These are phyloP conservation scores for Pseudofabraea citricarpa DNA, from an alignment of 2,329 filamentous ascomycete genomes.

Conservation along the genomic window DNA sequence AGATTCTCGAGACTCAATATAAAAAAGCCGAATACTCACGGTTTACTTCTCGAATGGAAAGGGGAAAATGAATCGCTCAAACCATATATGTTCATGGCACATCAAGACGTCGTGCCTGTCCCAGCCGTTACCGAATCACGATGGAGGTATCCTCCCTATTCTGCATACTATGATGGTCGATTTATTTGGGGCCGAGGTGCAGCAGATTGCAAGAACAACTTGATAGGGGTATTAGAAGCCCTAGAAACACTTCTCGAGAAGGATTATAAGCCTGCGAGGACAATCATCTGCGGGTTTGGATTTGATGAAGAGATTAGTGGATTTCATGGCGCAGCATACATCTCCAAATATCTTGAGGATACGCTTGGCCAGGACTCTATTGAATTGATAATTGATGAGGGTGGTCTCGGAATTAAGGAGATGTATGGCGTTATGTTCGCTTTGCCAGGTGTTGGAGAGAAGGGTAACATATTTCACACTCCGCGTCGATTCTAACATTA, in stretches of 20 bases:
- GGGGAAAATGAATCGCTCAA: constrained; percentile 49
- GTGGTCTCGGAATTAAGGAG: constrained; percentile 45
- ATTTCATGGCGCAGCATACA: constrained; percentile 47
- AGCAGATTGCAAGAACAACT: constrained; percentile 50
- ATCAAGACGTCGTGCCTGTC: constrained; percentile 53
- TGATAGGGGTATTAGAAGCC: constrained; percentile 47
- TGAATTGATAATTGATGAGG: constrained; percentile 59
- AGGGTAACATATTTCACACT: constrained; percentile 35
- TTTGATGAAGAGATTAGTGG: constrained; percentile 64
- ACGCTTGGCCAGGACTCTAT: constrained; percentile 54
- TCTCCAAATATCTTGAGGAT: constrained; percentile 44
- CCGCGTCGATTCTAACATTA: not conserved
- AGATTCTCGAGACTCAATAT: constrained; percentile 14
- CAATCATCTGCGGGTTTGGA: constrained; percentile 55
- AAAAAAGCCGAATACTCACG: constrained; percentile 54
- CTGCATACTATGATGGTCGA: constrained; percentile 46
- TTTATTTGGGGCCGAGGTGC: constrained; percentile 51
- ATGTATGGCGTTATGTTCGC: constrained; percentile 28
- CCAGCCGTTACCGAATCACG: constrained; percentile 30
- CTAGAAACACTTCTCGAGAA: constrained; percentile 48
- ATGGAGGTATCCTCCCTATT: constrained; percentile 51
- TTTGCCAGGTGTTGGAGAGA: constrained; percentile 56
- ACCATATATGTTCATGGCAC: constrained; percentile 47
- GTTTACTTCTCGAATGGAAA: constrained; percentile 54
- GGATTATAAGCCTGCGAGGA: constrained; percentile 48